Conservation (phyloP, 2,329 filamentous ascomycete genomes). For the Leptographium procerum region DNA sequence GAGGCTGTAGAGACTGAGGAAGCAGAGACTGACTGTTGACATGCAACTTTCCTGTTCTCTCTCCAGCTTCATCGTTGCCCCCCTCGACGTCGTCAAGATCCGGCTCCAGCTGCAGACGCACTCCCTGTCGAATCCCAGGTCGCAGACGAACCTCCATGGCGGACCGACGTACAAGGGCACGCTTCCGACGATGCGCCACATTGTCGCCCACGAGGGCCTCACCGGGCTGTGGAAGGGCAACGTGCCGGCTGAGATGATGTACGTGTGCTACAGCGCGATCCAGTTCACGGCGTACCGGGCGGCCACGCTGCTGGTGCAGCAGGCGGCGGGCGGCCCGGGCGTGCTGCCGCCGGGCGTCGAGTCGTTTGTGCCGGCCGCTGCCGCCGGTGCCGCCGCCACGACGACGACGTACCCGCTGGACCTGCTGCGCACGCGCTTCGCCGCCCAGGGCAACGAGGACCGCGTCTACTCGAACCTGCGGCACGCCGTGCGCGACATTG, state of each 20-base stretch:
- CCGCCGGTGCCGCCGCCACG: constrained; percentile 73
- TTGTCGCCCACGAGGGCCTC: constrained; percentile 70
- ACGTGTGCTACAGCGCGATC: constrained; percentile 77
- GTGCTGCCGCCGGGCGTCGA: constrained; percentile 55
- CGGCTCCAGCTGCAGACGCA: constrained; percentile 88
- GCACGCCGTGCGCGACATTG: constrained; percentile 61
- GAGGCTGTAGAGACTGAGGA: too few relatives aligned
- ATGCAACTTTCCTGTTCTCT: too few relatives aligned
- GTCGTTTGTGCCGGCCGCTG: constrained; percentile 73
- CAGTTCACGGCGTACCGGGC: constrained; percentile 87
- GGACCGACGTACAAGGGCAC: constrained; percentile 61
- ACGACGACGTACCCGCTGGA: constrained; percentile 84
- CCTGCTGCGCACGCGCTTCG: constrained; percentile 85
- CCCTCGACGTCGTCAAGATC: constrained; percentile 96
- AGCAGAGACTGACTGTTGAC: too few relatives aligned
- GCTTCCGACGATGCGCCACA: constrained; percentile 61
- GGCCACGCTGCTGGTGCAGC: constrained; percentile 54
- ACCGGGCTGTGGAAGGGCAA: constrained; percentile 95
- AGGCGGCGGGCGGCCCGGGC: constrained; percentile 20
- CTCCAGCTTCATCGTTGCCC: constrained; percentile 86
- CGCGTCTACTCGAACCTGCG: constrained; percentile 66
- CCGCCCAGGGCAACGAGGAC: constrained; percentile 69
- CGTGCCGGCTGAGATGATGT: constrained; percentile 86
- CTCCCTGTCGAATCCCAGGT: constrained; percentile 64
- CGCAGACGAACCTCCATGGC: constrained; percentile 36